Percentiles rank a stretch among this genome's conserved stretches.
Evolutionary conservation across 179 eudicot genomes (phyloP).

Genomic region (Beta macrorhiza): DNA sequence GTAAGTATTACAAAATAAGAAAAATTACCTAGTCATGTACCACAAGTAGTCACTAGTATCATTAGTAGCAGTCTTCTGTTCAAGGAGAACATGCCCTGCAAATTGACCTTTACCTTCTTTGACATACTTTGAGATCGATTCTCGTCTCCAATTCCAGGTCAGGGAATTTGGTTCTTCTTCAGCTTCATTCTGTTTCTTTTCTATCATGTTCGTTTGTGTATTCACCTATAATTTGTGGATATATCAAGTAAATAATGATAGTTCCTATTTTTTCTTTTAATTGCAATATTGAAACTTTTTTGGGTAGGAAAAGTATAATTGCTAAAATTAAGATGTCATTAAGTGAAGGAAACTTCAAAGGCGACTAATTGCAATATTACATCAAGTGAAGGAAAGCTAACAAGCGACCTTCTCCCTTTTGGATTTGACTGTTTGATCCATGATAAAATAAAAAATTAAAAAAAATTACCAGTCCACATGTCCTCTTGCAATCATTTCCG

Average conservation of each 20-base stretch:
- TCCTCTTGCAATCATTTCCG: too few relatives aligned
- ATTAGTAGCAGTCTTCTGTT: constrained; percentile 45
- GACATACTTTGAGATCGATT: constrained; percentile 21
- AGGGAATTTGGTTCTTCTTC: constrained; percentile 14
- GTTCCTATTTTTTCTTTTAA: neutral
- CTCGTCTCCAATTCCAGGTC: constrained; percentile 60
- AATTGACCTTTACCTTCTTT: constrained; percentile 33
- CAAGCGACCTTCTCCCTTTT: too few relatives aligned
- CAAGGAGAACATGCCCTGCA: constrained; percentile 36
- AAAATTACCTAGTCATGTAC: constrained; percentile 69
- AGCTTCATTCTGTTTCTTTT: constrained; percentile 38
- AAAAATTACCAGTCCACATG: too few relatives aligned
- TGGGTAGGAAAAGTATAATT: too few relatives aligned
- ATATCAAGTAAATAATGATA: neutral
- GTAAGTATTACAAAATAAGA: too few relatives aligned
- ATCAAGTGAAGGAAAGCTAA: too few relatives aligned
- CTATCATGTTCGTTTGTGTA: constrained; percentile 57
- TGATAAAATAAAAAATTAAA: too few relatives aligned
- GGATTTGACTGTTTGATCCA: too few relatives aligned
- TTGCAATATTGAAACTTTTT: too few relatives aligned
- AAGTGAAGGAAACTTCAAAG: too few relatives aligned
- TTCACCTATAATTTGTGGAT: constrained; percentile 35
- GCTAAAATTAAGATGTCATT: too few relatives aligned
- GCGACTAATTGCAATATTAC: too few relatives aligned
- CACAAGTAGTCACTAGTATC: constrained; percentile 70